Percentiles rank a stretch among this genome's conserved stretches.
phyloP scores from a whole-genome alignment of 192 early-diverging fungal species.

The Coemansia sp. region DNA sequence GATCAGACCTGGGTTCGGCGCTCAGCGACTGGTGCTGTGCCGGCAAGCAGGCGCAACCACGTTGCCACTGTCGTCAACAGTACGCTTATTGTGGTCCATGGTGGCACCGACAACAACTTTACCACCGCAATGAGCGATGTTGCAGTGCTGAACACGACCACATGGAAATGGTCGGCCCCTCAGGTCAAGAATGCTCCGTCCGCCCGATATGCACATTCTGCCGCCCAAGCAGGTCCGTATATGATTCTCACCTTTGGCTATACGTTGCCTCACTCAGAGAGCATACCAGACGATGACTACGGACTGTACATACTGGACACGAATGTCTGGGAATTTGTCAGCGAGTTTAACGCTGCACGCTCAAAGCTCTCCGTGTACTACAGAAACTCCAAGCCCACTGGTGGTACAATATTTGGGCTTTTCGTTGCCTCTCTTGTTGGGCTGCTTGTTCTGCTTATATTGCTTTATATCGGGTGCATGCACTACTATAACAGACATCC shows the following conservation, averaged over 20 bases:
- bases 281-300: conserved; percentile 17
- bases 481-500: conserved; percentile 52
- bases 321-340: conserved; percentile 36
- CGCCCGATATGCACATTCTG: conserved; percentile 46
- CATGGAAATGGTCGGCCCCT: conserved; percentile 46
- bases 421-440: conserved; percentile 35
- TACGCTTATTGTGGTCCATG: conserved; percentile 45
- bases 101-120: conserved; percentile 35
- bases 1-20: conserved; percentile 31
- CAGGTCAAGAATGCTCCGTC: conserved; percentile 15
- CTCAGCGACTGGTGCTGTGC: conserved; percentile 25
- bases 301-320: conserved; percentile 51
- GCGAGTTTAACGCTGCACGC: conserved; percentile 32
- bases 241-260: conserved; percentile 48
- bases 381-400: conserved; percentile 21
- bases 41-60: conserved; percentile 34
- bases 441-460: conserved; percentile 31
- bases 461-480: conserved; percentile 37
- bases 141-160: conserved; percentile 47
- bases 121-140: conserved; percentile 39
- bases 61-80: conserved; percentile 40
- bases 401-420: conserved; percentile 52
- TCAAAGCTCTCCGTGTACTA: conserved; percentile 28
- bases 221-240: conserved; percentile 42
- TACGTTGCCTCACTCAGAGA: neutral